phyloP scores from a whole-genome alignment of 495 filamentous ascomycete species.

The Tetracladium setigerum region DNA sequence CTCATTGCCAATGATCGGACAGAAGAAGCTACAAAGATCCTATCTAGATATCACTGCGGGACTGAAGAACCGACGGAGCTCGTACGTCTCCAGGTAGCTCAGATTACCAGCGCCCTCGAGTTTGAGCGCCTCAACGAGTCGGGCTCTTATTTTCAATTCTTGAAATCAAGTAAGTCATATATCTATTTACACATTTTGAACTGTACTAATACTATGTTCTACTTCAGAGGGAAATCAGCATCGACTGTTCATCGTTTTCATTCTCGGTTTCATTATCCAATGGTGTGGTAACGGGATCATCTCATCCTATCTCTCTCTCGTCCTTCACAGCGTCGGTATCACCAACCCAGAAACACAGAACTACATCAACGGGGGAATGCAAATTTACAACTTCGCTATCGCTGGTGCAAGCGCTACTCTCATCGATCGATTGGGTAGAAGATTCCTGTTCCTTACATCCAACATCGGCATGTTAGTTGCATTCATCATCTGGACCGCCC shows the following conservation, averaged over 20 bases:
- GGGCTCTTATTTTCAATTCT: too few relatives aligned
- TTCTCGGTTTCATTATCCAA: conserved; percentile 29
- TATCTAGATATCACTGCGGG: too few relatives aligned
- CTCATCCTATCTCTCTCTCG: conserved; percentile 28
- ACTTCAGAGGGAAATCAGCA: conserved; percentile 25
- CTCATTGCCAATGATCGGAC: conserved; percentile 21
- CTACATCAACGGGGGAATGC: conserved; percentile 8
- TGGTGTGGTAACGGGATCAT: conserved; percentile 31
- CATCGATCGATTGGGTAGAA: conserved; percentile 52
- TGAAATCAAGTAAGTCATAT: too few relatives aligned
- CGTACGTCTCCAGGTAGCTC: too few relatives aligned
- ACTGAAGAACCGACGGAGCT: too few relatives aligned
- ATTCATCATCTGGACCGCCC: conserved; percentile 31
- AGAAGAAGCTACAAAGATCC: conserved; percentile 23
- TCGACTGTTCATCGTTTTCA: conserved; percentile 25
- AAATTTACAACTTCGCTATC: conserved; percentile 43
- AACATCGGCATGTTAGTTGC: conserved; percentile 52
- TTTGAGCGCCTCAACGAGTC: too few relatives aligned
- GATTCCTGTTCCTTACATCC: conserved; percentile 47
- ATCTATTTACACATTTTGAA: too few relatives aligned
- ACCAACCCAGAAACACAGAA: conserved; percentile 39
- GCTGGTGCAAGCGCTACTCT: conserved; percentile 6
- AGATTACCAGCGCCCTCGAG: too few relatives aligned
- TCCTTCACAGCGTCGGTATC: conserved; percentile 37
- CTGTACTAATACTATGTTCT: too few relatives aligned